A percentile compares a stretch with the other conserved stretches of the same genome.
Conservation (phyloP, 2,329 filamentous ascomycete species). For the Aphanoascus verrucosus region DNA sequence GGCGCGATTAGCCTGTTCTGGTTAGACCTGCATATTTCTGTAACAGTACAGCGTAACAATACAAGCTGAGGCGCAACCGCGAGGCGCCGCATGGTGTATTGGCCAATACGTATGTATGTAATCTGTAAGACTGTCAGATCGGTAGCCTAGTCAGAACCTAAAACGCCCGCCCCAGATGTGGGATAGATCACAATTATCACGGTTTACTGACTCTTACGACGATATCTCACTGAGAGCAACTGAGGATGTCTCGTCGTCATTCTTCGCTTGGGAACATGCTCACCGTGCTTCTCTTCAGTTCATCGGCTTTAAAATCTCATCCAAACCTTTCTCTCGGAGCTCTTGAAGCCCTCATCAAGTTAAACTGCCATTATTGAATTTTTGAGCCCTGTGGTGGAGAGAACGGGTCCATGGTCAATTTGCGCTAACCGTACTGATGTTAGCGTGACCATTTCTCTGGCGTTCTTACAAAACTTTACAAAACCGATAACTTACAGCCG, state of each 20-base stretch:
- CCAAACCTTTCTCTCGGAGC: no score
- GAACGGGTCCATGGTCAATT: not conserved
- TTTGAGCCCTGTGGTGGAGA: no score
- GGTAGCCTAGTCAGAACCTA: not conserved
- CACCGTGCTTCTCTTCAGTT: no score
- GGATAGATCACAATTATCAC: not conserved
- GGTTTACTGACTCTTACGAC: no score
- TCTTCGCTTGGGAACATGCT: not conserved
- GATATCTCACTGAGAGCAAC: not conserved
- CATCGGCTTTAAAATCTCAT: no score
- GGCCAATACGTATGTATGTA: no score
- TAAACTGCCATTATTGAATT: no score
- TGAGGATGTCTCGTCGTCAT: not conserved
- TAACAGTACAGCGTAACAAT: not conserved
- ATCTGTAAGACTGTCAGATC: not conserved
- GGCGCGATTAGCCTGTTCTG: not conserved
- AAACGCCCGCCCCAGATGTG: not conserved
- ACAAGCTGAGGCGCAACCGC: not conserved
- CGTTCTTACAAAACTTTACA: not conserved
- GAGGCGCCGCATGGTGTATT: no score
- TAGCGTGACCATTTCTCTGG: not conserved
- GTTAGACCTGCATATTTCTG: not conserved
- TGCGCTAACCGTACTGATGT: not conserved
- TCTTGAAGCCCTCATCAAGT: no score
- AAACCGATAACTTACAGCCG: slow-evolving; percentile 6